Percentiles rank a stretch among this genome's conserved stretches.
Evolutionary conservation across 345 rosid genomes (phyloP).

Genomic region (Draba incana): DNA sequence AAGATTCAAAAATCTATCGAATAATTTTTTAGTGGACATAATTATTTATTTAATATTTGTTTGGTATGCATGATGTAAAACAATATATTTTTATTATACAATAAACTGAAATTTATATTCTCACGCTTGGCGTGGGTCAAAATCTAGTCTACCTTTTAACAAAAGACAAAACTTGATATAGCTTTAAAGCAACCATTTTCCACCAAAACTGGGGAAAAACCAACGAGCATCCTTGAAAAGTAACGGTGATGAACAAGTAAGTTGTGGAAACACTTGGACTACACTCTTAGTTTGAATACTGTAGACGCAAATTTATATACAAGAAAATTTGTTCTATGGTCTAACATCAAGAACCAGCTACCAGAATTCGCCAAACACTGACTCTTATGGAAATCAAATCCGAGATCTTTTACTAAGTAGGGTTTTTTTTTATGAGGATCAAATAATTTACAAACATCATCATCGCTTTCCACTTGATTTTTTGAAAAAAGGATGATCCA

Average conservation of each 20-base stretch:
- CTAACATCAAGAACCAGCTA: constrained; percentile 21
- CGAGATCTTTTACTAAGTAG: not conserved
- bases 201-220: not conserved
- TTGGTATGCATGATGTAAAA: too few relatives aligned
- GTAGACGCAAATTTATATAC: not conserved
- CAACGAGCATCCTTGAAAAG: not conserved
- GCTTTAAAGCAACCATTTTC: not conserved
- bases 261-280: not conserved
- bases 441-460: not conserved
- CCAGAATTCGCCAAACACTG: constrained; percentile 7
- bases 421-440: not conserved
- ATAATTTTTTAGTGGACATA: too few relatives aligned
- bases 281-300: not conserved
- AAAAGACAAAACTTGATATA: not conserved
- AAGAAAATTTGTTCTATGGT: not conserved
- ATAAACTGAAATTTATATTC: too few relatives aligned
- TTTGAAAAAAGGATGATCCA: not conserved
- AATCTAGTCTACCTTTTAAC: too few relatives aligned
- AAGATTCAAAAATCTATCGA: too few relatives aligned
- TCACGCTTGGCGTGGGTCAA: too few relatives aligned
- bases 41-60: too few relatives aligned
- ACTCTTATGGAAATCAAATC: not conserved
- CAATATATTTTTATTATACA: too few relatives aligned
- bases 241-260: not conserved
- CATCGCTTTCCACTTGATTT: not conserved